A percentile compares a stretch with the other conserved stretches of the same genome.
These are phyloP conservation scores for Adansonia grandidieri DNA, from an alignment of 441 rosid genomes.

Conservation along the genomic window DNA sequence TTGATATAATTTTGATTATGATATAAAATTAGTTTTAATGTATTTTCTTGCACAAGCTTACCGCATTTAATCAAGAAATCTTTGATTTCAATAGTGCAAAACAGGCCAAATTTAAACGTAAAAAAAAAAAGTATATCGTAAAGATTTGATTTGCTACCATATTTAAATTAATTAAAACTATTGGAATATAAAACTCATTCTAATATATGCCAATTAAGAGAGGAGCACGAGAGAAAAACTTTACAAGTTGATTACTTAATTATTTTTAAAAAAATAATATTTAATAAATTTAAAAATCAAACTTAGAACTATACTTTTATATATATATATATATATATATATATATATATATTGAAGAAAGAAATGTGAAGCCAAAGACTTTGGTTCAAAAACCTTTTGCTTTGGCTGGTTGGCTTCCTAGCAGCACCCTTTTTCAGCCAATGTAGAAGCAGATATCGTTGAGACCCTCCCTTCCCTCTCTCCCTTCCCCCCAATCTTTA, in stretches of 20 bases:
- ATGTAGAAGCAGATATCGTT: slow-evolving; percentile 14
- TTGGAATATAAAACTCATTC: not conserved
- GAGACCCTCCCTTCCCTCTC: no score
- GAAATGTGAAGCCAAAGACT: not conserved
- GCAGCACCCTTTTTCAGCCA: slow-evolving; percentile 21
- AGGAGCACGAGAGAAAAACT: not conserved
- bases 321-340: no score
- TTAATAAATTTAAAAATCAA: no score
- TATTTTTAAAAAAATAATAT: no score
- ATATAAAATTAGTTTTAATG: not conserved
- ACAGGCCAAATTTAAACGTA: not conserved
- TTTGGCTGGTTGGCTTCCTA: slow-evolving; percentile 3
- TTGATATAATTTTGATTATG: not conserved
- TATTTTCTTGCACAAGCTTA: not conserved
- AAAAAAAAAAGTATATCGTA: not conserved
- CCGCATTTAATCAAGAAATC: not conserved
- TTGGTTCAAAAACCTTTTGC: slow-evolving; percentile 27
- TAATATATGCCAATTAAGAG: not conserved
- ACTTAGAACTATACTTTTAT: no score
- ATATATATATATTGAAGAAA: not conserved
- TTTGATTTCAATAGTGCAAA: not conserved
- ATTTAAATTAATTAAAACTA: not conserved
- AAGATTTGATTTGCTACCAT: not conserved
- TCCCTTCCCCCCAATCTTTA: not conserved
- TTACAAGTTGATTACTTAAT: no score